phyloP scores from a whole-genome alignment of 2,329 filamentous ascomycete genomes.

The Microsporum canis region DNA sequence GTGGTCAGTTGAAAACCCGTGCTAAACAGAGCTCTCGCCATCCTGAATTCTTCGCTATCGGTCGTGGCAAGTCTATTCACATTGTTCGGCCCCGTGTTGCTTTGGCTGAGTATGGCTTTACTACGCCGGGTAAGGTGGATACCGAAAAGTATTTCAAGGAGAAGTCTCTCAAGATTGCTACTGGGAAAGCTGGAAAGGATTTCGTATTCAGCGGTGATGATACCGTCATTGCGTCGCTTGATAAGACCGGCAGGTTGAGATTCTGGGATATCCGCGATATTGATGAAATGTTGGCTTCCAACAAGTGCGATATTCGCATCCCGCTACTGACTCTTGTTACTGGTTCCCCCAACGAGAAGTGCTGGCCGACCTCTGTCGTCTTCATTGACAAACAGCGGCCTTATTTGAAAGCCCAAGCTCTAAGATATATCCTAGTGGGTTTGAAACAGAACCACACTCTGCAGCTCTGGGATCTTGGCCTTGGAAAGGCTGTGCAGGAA shows the following conservation, averaged over 20 bases:
- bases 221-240: conserved; percentile 82
- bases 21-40: conserved; percentile 81
- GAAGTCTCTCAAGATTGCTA: conserved; percentile 84
- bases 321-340: conserved; percentile 80
- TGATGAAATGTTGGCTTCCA: conserved; percentile 40
- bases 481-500: conserved; percentile 92
- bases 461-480: conserved; percentile 93
- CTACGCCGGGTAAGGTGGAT: conserved; percentile 52
- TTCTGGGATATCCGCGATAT: conserved; percentile 95
- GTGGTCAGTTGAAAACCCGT: conserved; percentile 88
- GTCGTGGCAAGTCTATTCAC: conserved; percentile 90
- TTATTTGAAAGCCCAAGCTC: conserved; percentile 76
- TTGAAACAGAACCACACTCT: conserved; percentile 99
- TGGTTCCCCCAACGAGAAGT: conserved; percentile 79
- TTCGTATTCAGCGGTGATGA: conserved; percentile 98
- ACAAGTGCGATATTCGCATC: conserved; percentile 62
- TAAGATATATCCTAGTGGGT: conserved; percentile 91
- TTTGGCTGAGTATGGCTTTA: conserved; percentile 40
- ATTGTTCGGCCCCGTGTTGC: conserved; percentile 58
- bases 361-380: conserved; percentile 90
- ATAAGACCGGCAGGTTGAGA: conserved; percentile 91
- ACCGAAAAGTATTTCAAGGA: conserved; percentile 79
- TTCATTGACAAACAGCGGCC: conserved; percentile 93
- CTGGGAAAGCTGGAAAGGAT: conserved; percentile 95
- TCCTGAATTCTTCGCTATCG: conserved; percentile 88